Evolutionary conservation across 164 flowering plant genomes (phyloP).

Genomic region (Tetrastigma voinierianum): DNA sequence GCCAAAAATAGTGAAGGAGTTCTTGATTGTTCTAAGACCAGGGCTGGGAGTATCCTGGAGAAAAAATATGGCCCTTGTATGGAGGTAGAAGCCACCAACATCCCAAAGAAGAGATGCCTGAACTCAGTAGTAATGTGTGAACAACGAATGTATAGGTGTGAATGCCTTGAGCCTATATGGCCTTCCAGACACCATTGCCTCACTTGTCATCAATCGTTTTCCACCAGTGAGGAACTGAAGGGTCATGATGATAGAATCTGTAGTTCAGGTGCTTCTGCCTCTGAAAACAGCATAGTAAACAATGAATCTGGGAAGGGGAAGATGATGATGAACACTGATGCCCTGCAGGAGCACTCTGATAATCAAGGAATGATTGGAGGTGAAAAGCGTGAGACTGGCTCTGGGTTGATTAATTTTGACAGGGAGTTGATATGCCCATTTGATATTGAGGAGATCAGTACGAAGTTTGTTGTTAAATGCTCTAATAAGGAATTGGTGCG

Average conservation of each 20-base stretch:
- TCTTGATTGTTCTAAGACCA: constrained; percentile 41
- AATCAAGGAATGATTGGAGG: constrained; percentile 26
- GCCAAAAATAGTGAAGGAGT: constrained; percentile 17
- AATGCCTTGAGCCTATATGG: constrained; percentile 81
- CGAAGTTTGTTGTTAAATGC: constrained; percentile 57
- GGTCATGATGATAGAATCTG: constrained; percentile 64
- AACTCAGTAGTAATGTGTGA: constrained; percentile 31
- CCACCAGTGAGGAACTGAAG: constrained; percentile 46
- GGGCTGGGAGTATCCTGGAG: constrained; percentile 56
- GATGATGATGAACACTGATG: constrained; percentile 21
- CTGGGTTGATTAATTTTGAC: constrained; percentile 38
- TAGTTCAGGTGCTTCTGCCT: constrained; percentile 16
- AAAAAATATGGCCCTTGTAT: constrained; percentile 56
- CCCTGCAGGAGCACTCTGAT: constrained; percentile 17
- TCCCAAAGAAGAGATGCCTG: constrained; percentile 37
- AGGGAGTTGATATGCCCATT: constrained; percentile 50
- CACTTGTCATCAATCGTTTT: constrained; percentile 70
- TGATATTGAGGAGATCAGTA: constrained; percentile 59
- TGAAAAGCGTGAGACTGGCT: constrained; percentile 33
- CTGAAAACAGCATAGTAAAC: constrained; percentile 8
- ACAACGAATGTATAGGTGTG: constrained; percentile 66
- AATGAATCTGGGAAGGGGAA: constrained; percentile 25
- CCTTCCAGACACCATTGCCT: constrained; percentile 70
- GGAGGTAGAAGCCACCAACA: constrained; percentile 37
- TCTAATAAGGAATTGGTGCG: constrained; percentile 68